phyloP scores from a whole-genome alignment of 208 protist genomes.

The Trichomonas tenax region DNA sequence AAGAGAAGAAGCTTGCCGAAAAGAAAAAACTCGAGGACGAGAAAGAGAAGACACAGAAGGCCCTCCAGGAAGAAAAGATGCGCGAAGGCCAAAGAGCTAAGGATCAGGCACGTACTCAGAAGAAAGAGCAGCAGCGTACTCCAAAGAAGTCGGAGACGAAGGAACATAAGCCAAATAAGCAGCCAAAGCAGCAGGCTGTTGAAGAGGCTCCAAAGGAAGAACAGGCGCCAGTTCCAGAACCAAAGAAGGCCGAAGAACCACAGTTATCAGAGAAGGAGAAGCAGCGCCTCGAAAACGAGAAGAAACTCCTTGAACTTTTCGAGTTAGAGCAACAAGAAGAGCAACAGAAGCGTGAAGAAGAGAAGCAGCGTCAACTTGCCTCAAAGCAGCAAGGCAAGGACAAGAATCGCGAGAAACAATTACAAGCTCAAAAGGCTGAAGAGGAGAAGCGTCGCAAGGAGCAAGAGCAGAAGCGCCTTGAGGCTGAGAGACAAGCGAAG shows the following conservation, averaged over 20 bases:
- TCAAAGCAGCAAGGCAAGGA: background rate
- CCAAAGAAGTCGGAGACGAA: background rate
- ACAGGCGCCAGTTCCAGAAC: background rate
- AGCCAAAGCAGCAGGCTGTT: background rate
- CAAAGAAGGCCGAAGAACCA: background rate
- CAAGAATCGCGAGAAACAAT: background rate
- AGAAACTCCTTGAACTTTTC: background rate
- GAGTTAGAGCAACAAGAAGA: background rate
- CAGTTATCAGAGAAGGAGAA: background rate
- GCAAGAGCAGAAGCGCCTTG: background rate
- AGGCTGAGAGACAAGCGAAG: background rate
- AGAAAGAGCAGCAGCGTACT: background rate
- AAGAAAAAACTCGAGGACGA: background rate
- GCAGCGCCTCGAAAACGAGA: background rate
- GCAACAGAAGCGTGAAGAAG: background rate
- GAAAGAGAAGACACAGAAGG: background rate
- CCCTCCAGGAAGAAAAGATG: background rate
- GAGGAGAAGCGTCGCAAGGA: background rate
- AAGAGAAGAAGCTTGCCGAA: background rate
- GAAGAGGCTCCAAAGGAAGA: background rate
- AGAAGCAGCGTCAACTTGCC: background rate
- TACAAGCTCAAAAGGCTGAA: background rate
- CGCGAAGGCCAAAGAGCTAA: background rate
- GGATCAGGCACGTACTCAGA: background rate
- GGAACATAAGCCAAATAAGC: background rate